Percentiles rank a stretch among this genome's conserved stretches.
Evolutionary conservation across 352 stramenopile genomes (phyloP).

Genomic region (Pythium brassicae): DNA sequence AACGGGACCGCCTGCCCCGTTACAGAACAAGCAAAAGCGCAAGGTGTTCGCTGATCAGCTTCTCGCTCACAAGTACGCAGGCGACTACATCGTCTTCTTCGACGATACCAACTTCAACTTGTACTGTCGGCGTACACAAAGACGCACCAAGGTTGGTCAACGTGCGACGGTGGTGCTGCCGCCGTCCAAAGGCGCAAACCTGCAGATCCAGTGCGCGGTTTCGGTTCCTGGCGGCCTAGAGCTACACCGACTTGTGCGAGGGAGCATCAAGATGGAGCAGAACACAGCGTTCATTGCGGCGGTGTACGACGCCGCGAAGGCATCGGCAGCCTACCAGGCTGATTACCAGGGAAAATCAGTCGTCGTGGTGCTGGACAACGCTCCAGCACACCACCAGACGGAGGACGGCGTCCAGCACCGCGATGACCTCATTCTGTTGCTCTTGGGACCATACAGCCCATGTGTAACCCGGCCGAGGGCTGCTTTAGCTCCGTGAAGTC

Average conservation of each 20-base stretch:
- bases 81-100: conserved; percentile 16
- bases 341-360: conserved; percentile 21
- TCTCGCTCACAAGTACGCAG: background rate
- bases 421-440: conserved; percentile 17
- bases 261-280: conserved; percentile 20
- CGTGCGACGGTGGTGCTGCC: conserved; percentile 4
- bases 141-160: conserved; percentile 4
- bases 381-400: conserved; percentile 13
- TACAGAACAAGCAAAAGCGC: conserved; percentile 21
- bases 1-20: no score
- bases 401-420: conserved; percentile 2
- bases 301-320: conserved; percentile 11
- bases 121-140: conserved; percentile 14
- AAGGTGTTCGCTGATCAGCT: conserved; percentile 7
- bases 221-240: conserved; percentile 6
- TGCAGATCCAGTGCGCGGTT: conserved; percentile 19
- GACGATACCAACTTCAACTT: conserved; percentile 23
- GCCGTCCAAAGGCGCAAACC: conserved; percentile 15
- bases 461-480: conserved; percentile 21
- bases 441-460: conserved; percentile 16
- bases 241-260: conserved; percentile 3
- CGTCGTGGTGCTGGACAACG: conserved; percentile 20
- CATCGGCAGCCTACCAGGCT: conserved; percentile 2
- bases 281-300: conserved; percentile 16
- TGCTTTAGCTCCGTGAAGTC: conserved; percentile 16